Conservation (phyloP, 2,329 filamentous ascomycete species). For the Ophiocordyceps sinensis region DNA sequence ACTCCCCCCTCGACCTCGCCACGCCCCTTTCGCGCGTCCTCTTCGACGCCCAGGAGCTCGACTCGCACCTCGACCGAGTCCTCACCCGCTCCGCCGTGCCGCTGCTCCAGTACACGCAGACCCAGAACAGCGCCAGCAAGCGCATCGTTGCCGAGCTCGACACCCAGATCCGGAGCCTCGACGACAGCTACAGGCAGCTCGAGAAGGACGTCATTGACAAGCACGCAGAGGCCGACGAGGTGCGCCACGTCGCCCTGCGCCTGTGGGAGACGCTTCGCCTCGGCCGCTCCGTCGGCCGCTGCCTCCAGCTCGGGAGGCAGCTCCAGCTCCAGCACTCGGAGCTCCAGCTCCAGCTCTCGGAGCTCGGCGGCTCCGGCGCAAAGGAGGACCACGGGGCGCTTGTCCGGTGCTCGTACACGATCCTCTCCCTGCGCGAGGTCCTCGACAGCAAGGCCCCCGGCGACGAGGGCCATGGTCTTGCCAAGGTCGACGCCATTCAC, state of each 20-base stretch:
- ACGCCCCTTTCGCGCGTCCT: constrained; percentile 86
- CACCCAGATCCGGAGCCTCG: constrained; percentile 63
- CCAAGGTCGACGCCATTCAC: constrained; percentile 56
- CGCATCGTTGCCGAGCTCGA: constrained; percentile 65
- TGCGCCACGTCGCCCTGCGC: constrained; percentile 60
- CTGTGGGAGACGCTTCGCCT: constrained; percentile 70
- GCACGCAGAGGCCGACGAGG: constrained; percentile 74
- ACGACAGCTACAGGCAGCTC: constrained; percentile 71
- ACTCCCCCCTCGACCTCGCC: constrained; percentile 81
- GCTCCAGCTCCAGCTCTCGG: constrained; percentile 63
- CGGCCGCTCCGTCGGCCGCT: constrained; percentile 61
- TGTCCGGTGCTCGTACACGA: constrained; percentile 66
- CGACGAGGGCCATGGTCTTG: constrained; percentile 65
- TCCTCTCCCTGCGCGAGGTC: constrained; percentile 62
- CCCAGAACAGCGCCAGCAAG: constrained; percentile 58
- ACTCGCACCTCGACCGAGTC: constrained; percentile 86
- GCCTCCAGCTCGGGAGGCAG: constrained; percentile 69
- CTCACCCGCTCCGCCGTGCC: constrained; percentile 73
- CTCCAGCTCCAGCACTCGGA: constrained; percentile 77
- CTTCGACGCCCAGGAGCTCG: constrained; percentile 93
- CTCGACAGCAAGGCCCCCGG: constrained; percentile 52
- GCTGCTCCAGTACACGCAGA: constrained; percentile 62
- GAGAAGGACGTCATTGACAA: constrained; percentile 77
- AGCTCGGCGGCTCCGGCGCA: constrained; percentile 30
- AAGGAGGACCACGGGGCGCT: constrained; percentile 66